Evolutionary conservation across 768 basidiomycete genomes (phyloP).

Genomic region (Dioszegia crocea): DNA sequence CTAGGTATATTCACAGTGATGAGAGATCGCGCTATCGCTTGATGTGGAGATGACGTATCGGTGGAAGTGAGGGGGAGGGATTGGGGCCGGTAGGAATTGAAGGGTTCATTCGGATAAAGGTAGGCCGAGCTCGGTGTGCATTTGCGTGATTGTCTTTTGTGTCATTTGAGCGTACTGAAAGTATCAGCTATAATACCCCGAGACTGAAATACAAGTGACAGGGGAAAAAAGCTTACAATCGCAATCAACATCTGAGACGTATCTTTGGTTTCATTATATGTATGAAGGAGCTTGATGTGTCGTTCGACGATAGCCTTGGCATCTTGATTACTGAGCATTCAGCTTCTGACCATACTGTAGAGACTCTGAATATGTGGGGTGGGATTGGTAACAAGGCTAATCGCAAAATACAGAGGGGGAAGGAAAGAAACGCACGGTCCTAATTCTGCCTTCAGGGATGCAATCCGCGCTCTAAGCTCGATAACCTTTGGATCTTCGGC

Average conservation of each 20-base stretch:
- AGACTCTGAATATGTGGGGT: too few relatives aligned
- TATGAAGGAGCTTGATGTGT: slow-evolving; percentile 47
- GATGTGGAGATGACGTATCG: not conserved
- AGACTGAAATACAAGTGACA: not conserved
- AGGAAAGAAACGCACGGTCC: slow-evolving; percentile 4
- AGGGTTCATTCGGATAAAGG: slow-evolving; percentile 41
- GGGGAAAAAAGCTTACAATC: slow-evolving; percentile 39
- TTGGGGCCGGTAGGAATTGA: not conserved
- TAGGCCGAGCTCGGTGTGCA: slow-evolving; percentile 44
- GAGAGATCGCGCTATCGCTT: too few relatives aligned
- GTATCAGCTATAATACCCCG: not conserved
- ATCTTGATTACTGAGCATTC: slow-evolving; percentile 24
- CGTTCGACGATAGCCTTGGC: slow-evolving; percentile 31
- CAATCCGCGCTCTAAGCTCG: not conserved
- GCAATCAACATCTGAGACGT: slow-evolving; percentile 46
- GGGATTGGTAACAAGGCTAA: not conserved
- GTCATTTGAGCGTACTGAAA: slow-evolving; percentile 41
- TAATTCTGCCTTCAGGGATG: not conserved
- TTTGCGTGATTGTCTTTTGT: slow-evolving; percentile 31
- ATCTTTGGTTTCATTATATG: slow-evolving; percentile 51
- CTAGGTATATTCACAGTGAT: too few relatives aligned
- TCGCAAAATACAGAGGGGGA: too few relatives aligned
- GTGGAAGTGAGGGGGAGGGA: too few relatives aligned
- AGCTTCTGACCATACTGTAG: not conserved
- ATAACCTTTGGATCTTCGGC: not conserved